phyloP scores from a whole-genome alignment of 2,329 filamentous ascomycete species.

The Hymenoscyphus fraxineus region DNA sequence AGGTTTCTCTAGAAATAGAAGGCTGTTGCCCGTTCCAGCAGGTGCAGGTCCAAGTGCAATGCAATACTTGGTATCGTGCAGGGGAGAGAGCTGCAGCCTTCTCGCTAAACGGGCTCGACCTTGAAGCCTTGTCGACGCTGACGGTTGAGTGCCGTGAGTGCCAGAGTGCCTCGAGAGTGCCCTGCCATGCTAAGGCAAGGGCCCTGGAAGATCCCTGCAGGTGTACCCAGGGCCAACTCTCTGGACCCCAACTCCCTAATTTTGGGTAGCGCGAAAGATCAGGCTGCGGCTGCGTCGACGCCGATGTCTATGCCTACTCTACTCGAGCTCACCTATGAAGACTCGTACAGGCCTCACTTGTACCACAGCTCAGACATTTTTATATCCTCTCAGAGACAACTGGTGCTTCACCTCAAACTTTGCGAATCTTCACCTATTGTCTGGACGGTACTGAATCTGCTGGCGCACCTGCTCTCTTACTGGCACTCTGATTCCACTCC shows the following conservation, averaged over 20 bases:
- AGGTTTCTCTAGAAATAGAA: neutral
- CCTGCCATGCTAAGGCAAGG: too few species aligned
- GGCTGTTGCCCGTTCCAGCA: neutral
- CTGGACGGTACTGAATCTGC: too few species aligned
- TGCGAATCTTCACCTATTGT: neutral
- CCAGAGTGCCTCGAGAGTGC: too few species aligned
- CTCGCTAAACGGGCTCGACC: neutral
- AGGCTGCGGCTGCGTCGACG: neutral
- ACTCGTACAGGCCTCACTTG: neutral
- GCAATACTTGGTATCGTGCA: neutral
- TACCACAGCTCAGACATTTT: constrained; percentile 2
- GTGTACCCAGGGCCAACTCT: neutral
- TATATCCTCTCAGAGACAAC: neutral
- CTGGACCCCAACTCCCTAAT: neutral
- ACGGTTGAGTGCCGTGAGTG: neutral
- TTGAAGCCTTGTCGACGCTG: neutral
- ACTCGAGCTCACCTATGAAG: neutral
- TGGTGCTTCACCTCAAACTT: neutral
- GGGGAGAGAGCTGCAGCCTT: neutral
- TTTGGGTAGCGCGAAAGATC: neutral
- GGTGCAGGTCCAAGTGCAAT: neutral
- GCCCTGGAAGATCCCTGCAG: neutral
- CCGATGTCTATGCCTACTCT: neutral
- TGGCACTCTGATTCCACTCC: neutral
- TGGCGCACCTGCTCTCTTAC: too few species aligned